These are phyloP conservation scores for Emydomyces testavorans DNA, from an alignment of 2,329 filamentous ascomycete genomes.

Conservation along the genomic window DNA sequence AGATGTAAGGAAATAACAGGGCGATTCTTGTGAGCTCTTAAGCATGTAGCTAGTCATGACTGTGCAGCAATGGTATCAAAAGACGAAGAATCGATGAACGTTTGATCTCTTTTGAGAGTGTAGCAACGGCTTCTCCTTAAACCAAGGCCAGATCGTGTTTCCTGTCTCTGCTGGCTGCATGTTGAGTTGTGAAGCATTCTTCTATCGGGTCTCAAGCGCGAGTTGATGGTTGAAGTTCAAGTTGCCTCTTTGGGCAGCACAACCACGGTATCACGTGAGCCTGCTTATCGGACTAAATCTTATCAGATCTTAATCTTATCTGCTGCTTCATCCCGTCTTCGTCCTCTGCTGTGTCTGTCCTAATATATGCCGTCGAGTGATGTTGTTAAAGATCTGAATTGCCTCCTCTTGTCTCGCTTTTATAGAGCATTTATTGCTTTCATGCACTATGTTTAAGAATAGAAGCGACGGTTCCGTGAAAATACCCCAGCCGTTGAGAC, in stretches of 20 bases:
- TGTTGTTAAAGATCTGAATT: too few relatives aligned
- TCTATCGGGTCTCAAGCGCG: not conserved
- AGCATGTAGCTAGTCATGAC: not conserved
- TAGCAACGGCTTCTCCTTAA: not conserved
- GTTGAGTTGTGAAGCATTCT: not conserved
- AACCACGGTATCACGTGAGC: not conserved
- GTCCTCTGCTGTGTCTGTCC: not conserved
- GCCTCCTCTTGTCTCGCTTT: too few relatives aligned
- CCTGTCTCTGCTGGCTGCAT: not conserved
- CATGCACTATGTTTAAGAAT: slow-evolving; percentile 7
- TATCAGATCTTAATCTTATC: not conserved
- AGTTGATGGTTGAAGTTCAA: not conserved
- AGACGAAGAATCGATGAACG: not conserved
- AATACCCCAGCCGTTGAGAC: slow-evolving; percentile 7
- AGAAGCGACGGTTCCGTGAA: slow-evolving; percentile 12
- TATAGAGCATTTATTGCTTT: not conserved
- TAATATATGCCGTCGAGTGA: not conserved
- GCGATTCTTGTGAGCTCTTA: not conserved
- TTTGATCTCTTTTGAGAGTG: not conserved
- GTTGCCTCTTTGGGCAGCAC: not conserved
- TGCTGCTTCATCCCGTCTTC: not conserved
- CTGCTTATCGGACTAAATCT: not conserved
- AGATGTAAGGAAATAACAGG: slow-evolving; percentile 10
- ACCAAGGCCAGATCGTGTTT: not conserved
- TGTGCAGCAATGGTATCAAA: not conserved